phyloP scores from a whole-genome alignment of 345 rosid species.

The Citrus australasica region DNA sequence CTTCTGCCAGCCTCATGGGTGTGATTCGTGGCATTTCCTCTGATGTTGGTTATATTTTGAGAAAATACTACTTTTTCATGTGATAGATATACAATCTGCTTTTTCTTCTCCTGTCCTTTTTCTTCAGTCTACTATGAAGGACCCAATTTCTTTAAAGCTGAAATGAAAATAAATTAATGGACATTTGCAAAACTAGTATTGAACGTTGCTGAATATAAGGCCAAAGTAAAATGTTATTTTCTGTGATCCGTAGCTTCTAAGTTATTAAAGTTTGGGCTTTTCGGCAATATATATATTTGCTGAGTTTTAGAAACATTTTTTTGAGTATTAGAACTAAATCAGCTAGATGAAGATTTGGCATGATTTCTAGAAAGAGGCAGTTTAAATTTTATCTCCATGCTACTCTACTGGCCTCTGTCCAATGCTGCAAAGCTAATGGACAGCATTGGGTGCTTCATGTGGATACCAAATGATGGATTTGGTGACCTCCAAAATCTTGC shows the following conservation, averaged over 20 bases:
- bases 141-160: neutral
- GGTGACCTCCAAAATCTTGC: neutral
- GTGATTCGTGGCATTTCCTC: neutral
- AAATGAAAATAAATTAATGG: neutral
- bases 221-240: neutral
- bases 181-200: neutral
- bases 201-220: neutral
- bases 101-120: neutral
- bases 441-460: neutral
- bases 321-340: neutral
- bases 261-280: neutral
- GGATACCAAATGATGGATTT: neutral
- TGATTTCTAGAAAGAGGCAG: neutral
- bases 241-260: neutral
- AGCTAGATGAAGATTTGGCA: neutral
- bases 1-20: neutral
- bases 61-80: neutral
- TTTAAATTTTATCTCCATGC: neutral
- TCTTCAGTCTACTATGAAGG: neutral
- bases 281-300: neutral
- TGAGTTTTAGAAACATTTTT: neutral
- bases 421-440: neutral
- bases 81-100: neutral
- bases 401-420: neutral
- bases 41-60: neutral